These are phyloP conservation scores for Cytauxzoon felis DNA, from an alignment of 169 alveolate genomes.

Conservation along the genomic window DNA sequence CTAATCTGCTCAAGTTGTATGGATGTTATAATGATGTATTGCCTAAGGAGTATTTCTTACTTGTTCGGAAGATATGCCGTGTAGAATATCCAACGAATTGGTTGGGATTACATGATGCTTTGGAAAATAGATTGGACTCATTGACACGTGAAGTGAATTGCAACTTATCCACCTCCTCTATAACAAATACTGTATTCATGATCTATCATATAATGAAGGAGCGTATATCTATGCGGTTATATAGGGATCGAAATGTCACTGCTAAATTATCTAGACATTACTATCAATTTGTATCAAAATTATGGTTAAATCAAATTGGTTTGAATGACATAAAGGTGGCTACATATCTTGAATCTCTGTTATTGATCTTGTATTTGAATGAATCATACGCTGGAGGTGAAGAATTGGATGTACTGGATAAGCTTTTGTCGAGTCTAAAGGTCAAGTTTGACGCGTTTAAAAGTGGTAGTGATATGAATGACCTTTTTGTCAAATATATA, in stretches of 20 bases:
- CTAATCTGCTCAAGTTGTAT: slow-evolving; percentile 12
- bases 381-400: no score
- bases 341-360: no score
- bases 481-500: no score
- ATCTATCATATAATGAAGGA: slow-evolving; percentile 52
- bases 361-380: no score
- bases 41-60: slow-evolving; percentile 37
- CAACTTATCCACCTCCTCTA: no score
- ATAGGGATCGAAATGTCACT: slow-evolving; percentile 27
- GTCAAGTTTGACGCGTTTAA: no score
- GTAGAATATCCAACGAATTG: slow-evolving; percentile 47
- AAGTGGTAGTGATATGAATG: no score
- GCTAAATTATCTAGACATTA: slow-evolving; percentile 17
- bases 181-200: slow-evolving; percentile 16
- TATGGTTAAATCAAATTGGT: slow-evolving; percentile 53
- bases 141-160: not conserved
- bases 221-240: slow-evolving; percentile 28
- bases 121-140: slow-evolving; percentile 7
- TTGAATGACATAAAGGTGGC: slow-evolving; percentile 27
- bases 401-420: no score
- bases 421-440: no score
- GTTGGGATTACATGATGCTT: slow-evolving; percentile 21
- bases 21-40: not conserved
- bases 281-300: slow-evolving; percentile 35
- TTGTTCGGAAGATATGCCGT: slow-evolving; percentile 33